Conservation (phyloP, 306 rosid genomes). For the Vachellia pachyceras region DNA sequence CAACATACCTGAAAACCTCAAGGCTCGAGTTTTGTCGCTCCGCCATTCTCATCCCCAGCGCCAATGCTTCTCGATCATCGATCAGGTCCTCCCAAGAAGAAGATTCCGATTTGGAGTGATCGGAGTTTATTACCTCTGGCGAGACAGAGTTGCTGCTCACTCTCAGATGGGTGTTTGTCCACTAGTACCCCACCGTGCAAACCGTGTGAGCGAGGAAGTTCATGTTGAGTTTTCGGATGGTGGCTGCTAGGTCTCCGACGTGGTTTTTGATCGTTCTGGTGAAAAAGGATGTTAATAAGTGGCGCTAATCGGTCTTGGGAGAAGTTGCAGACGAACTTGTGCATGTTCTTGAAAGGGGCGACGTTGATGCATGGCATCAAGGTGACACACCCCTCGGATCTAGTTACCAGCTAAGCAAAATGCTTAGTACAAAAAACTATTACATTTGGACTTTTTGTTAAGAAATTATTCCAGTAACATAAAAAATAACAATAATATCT, state of each 20-base stretch:
- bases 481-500: too few relatives aligned
- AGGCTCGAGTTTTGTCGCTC: constrained; percentile 10
- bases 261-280: background rate
- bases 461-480: too few relatives aligned
- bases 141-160: too few relatives aligned
- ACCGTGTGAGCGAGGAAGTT: constrained; percentile 28
- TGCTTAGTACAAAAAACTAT: too few relatives aligned
- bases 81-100: constrained; percentile 50
- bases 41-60: constrained; percentile 38
- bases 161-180: constrained; percentile 17
- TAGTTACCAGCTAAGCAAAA: too few relatives aligned
- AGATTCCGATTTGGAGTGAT: constrained; percentile 29
- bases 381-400: constrained; percentile 18
- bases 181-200: constrained; percentile 53
- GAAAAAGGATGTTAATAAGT: constrained; percentile 46
- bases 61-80: constrained; percentile 51
- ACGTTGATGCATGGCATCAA: constrained; percentile 35
- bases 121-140: too few relatives aligned
- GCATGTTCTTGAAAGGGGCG: constrained; percentile 50
- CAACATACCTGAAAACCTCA: constrained; percentile 1
- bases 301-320: constrained; percentile 29
- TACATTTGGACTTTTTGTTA: too few relatives aligned
- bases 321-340: constrained; percentile 26
- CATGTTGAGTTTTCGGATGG: constrained; percentile 27
- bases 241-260: background rate